These are phyloP conservation scores for Wickerhamiella azyma DNA, from an alignment of 805 yeast species.

Conservation along the genomic window DNA sequence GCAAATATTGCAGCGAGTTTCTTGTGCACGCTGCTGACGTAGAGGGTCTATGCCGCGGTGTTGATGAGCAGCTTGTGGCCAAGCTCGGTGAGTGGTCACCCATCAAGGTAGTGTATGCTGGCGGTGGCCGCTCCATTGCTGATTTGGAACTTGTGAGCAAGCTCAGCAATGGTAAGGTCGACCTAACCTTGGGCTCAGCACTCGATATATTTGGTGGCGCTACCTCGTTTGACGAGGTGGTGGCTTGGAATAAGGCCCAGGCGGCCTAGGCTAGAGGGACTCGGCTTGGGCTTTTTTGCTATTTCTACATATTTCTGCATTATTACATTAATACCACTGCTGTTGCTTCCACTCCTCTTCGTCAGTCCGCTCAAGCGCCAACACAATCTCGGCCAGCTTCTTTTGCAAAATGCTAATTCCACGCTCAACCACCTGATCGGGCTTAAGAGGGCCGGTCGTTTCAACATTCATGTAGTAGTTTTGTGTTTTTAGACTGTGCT, in stretches of 20 bases:
- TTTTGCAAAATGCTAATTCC: constrained; percentile 76
- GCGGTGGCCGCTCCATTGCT: constrained; percentile 69
- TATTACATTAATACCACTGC: constrained; percentile 11
- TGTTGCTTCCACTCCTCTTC: constrained; percentile 17
- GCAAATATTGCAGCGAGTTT: constrained; percentile 68
- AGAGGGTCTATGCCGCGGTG: constrained; percentile 89
- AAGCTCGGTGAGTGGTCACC: constrained; percentile 66
- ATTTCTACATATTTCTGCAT: too few species aligned
- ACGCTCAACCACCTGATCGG: constrained; percentile 76
- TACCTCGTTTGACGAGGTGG: constrained; percentile 64
- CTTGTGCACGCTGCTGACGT: constrained; percentile 97
- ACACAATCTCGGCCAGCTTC: constrained; percentile 77
- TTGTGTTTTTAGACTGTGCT: constrained; percentile 71
- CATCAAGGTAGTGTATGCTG: constrained; percentile 83
- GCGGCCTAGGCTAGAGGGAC: too few species aligned
- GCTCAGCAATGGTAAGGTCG: constrained; percentile 72
- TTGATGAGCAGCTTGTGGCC: constrained; percentile 64
- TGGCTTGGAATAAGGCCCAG: constrained; percentile 48
- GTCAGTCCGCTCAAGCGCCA: constrained; percentile 39
- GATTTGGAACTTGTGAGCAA: constrained; percentile 56
- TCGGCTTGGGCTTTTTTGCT: too few species aligned
- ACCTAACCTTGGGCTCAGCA: constrained; percentile 85
- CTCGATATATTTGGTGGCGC: constrained; percentile 90
- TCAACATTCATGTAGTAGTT: constrained; percentile 82
- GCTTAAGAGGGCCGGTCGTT: constrained; percentile 78